Evolutionary conservation across 768 basidiomycete species (phyloP).

Genomic region (Hydnum rufescens): DNA sequence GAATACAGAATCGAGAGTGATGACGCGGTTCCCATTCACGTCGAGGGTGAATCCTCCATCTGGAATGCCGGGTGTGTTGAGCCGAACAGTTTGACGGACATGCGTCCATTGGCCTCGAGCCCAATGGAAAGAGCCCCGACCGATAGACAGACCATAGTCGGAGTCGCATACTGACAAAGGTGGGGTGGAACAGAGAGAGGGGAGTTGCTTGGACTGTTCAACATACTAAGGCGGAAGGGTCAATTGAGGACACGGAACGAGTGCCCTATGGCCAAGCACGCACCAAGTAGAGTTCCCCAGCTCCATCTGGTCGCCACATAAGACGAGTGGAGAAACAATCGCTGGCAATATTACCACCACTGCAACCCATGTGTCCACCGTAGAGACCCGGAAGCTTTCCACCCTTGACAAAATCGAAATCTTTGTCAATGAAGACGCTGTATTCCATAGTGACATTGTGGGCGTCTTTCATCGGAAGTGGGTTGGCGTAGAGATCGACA

Average conservation of each 20-base stretch:
- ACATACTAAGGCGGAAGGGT: conserved; percentile 34
- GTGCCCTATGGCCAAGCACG: conserved; percentile 17
- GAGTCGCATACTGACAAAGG: conserved; percentile 41
- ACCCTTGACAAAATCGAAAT: conserved; percentile 60
- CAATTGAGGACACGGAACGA: background rate
- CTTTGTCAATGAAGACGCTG: conserved; percentile 53
- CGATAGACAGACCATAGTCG: conserved; percentile 54
- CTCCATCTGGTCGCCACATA: conserved; percentile 45
- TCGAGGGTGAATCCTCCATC: conserved; percentile 46
- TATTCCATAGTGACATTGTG: conserved; percentile 40
- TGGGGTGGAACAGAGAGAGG: conserved; percentile 33
- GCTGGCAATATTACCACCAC: conserved; percentile 50
- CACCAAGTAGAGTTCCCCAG: conserved; percentile 45
- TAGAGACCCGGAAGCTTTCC: conserved; percentile 74
- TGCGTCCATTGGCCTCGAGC: conserved; percentile 47
- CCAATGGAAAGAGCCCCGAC: conserved; percentile 50
- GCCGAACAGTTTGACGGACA: conserved; percentile 41
- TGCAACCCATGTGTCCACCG: conserved; percentile 33
- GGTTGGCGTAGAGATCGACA: conserved; percentile 43
- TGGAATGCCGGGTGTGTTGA: conserved; percentile 55
- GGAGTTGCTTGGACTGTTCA: conserved; percentile 47
- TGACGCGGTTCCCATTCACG: conserved; percentile 37
- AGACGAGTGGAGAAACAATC: conserved; percentile 68
- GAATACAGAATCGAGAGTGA: conserved; percentile 36
- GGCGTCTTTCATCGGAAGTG: conserved; percentile 21